Evolutionary conservation across 202 grass and related monocot genomes (phyloP).

Genomic region (Setaria viridis): DNA sequence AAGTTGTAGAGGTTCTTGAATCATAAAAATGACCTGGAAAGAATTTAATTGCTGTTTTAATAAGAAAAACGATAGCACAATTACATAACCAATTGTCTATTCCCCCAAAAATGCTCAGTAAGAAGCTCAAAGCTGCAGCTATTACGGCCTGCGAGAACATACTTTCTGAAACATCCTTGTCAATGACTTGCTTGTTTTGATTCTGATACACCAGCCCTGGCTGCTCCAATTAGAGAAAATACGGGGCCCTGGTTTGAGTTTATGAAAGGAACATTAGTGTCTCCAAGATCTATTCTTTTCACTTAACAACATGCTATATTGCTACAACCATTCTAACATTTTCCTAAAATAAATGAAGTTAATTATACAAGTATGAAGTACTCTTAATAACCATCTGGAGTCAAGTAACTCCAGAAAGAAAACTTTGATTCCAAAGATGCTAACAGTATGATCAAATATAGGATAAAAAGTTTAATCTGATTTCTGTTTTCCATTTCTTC

Average conservation of each 20-base stretch:
- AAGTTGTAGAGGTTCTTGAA: background rate
- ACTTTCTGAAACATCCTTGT: slow-evolving; percentile 64
- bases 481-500: slow-evolving; percentile 2
- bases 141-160: slow-evolving; percentile 70
- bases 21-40: background rate
- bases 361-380: background rate
- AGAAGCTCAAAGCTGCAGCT: slow-evolving; percentile 62
- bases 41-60: background rate
- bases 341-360: background rate
- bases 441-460: background rate
- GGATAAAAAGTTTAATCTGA: background rate
- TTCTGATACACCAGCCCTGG: slow-evolving; percentile 69
- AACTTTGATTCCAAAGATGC: background rate
- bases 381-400: slow-evolving; percentile 4
- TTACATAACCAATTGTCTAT: slow-evolving; percentile 75
- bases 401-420: background rate
- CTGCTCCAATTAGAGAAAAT: slow-evolving; percentile 75
- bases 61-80: background rate
- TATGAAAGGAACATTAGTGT: slow-evolving; percentile 24
- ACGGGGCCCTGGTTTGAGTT: slow-evolving; percentile 64
- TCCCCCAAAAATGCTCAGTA: slow-evolving; percentile 70
- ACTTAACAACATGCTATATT: background rate
- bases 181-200: slow-evolving; percentile 69
- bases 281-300: background rate
- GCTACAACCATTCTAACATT: background rate